Evolutionary conservation across 352 stramenopile species (phyloP).

Genomic region (Stramenopiles sp.): DNA sequence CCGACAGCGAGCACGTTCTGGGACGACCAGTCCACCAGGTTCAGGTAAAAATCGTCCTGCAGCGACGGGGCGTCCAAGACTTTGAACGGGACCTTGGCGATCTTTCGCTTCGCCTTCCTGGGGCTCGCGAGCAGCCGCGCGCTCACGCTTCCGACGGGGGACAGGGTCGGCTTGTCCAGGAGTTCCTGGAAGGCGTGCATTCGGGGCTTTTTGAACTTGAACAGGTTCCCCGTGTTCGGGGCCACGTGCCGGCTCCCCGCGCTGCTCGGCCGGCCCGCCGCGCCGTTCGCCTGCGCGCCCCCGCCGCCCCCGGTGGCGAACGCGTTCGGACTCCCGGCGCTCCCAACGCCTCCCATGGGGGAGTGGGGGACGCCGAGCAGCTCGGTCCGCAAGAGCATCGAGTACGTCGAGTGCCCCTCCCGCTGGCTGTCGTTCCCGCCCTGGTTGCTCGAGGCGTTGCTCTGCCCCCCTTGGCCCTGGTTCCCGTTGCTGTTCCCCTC

Average conservation of each 20-base stretch:
- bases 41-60: slow-evolving; percentile 95
- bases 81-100: slow-evolving; percentile 82
- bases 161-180: slow-evolving; percentile 35
- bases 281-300: background rate
- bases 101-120: slow-evolving; percentile 35
- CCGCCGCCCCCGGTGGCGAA: background rate
- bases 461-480: background rate
- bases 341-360: background rate
- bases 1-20: slow-evolving; percentile 83
- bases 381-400: slow-evolving; percentile 49
- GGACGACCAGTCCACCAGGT: slow-evolving; percentile 87
- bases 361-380: slow-evolving; percentile 35
- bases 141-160: slow-evolving; percentile 28
- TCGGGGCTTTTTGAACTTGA: slow-evolving; percentile 43
- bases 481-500: background rate
- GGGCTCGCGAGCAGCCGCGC: background rate
- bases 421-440: background rate
- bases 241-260: background rate
- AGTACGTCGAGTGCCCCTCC: slow-evolving; percentile 23
- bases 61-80: slow-evolving; percentile 84
- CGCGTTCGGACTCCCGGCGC: background rate
- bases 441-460: too few relatives aligned
- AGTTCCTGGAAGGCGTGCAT: slow-evolving; percentile 37
- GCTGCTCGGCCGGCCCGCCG: background rate
- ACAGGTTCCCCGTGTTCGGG: slow-evolving; percentile 27